Evolutionary conservation across 139 green algal species (phyloP).

Genomic region (Tetraselmis chui): DNA sequence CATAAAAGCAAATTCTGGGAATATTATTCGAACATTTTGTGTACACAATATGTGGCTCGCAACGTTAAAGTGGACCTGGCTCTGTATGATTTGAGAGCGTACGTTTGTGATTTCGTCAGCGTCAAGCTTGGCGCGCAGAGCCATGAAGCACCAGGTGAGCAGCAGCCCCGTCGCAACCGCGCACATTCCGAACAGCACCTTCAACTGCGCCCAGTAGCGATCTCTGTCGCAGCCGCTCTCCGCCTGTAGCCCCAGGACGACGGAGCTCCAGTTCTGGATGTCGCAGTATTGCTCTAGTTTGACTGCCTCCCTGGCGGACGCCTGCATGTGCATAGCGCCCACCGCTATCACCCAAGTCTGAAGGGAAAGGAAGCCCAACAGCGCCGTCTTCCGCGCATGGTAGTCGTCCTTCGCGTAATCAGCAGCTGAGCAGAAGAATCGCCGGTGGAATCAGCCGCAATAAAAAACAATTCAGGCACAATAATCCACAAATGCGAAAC

Average conservation of each 20-base stretch:
- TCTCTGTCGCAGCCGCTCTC: neutral
- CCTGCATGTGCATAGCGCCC: neutral
- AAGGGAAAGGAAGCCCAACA: neutral
- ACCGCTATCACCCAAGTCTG: neutral
- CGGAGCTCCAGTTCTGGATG: neutral
- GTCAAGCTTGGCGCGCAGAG: neutral
- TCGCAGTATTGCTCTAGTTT: neutral
- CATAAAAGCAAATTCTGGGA: neutral
- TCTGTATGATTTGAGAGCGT: neutral
- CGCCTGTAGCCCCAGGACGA: neutral
- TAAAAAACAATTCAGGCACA: no score
- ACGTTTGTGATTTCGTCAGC: neutral
- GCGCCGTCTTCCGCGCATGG: neutral
- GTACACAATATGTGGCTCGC: neutral
- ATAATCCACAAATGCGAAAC: no score
- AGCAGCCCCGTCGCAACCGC: neutral
- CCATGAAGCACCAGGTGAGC: neutral
- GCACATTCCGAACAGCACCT: neutral
- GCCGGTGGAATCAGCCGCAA: no score
- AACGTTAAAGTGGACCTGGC: neutral
- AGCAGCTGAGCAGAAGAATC: no score
- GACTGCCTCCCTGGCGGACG: neutral
- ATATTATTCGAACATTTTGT: neutral
- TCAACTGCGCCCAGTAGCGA: neutral
- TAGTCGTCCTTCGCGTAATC: neutral